Base-by-base conservation (phyloP, 1,284 basidiomycete genomes). In the Flammula alnicola region DNA sequence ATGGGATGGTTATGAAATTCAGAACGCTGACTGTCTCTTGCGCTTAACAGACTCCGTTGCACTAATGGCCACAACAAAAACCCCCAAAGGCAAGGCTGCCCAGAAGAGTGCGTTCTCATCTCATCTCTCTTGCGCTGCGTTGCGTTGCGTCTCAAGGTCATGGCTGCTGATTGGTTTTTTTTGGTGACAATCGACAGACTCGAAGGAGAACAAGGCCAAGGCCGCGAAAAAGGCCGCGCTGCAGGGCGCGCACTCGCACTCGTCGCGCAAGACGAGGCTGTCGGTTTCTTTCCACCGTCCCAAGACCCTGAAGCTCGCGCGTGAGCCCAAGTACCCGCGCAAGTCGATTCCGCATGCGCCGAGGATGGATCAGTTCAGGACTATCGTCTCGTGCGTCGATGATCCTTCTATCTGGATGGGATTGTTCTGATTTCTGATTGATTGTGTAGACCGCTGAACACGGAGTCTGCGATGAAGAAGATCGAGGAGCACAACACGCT, bases 401-500 rank as follows among this genome's bases (percentile, higher is more conserved):
- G 36, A 41, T 37, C 25, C 19, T 37, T 22, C 22, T 42, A n/a
- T 16, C 32, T 30, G 44, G 41, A 31, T 25, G 20, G 10, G 25
- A 16, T 14, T 53, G 25, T 30, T 48, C 39, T 26, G 14, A 10
- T 40, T 25, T 7, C 11, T 44, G 12, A 25, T 47, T 50, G 5
- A 12, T 11, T 33, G 11, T 36, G 8, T 31, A 88, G 85, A 48
- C 88, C 89, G 17, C 67, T 91, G 68, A 91, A 88, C 80, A 91
- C 89, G 3, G 89, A 93, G 70, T 86, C 84, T 10, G 91, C 91
- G 52, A 93, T 93, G 91, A 93, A 93, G 83, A 98, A 99, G 87
- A 98, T 99, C 61, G 96, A 99, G 82, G 96, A 98, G 76, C 88
- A 98, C 82, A 99, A 99, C 81, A 98, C 96, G 36, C 85, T 99